Base-by-base conservation (phyloP, 768 basidiomycete species). In the Leccinum barrowsii region DNA sequence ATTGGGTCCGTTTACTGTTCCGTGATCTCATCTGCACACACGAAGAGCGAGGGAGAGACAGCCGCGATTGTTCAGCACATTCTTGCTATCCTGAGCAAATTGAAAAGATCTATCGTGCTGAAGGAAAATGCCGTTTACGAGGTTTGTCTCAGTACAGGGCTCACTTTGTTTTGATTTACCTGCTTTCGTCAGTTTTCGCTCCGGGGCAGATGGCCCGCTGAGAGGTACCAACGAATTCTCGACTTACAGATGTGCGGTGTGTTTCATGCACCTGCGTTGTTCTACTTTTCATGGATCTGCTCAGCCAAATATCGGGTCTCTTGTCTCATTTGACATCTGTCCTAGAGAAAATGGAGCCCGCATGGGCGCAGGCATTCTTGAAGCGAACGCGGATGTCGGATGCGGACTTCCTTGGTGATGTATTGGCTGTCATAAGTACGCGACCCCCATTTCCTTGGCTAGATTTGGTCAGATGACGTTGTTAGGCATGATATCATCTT, bases 321-420 rank as follows among this genome's bases (percentile, higher is more conserved):
- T 75, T 95, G 3, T 85, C 87, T 0, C 85, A 94, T 64, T 71
- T 95, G 7, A 79, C 86, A 74, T 90, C 89, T 7, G 82, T 90
- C 12, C 73, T 91, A 8, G 81, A 84, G 47, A 82, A 86, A 59
- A 76, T 94, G 51, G 88, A 92, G 50, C 84, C 85, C 2, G 78
- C 84, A 11, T 95, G 93, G 92, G 78, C 86, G 1, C 78, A 79
- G 11, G 92, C 92, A 0, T 85, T 94, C 61, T 78, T 94, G 17
- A 80, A 81, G 19, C 76, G 92, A 32, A 90, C 90, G 0, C 78
- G 90, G 11, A 81, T 95, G 59, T 75, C 86, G 35, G 91, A 94
- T 67, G 78, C 86, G 0, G 84, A 86, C 61, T 94, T 94, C 63
- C 85, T 94, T 61, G 93, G 92, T 1, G 92, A 94, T 56, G 78